phyloP scores from a whole-genome alignment of 2,329 filamentous ascomycete species.

The Sclerotinia sclerotiorum region DNA sequence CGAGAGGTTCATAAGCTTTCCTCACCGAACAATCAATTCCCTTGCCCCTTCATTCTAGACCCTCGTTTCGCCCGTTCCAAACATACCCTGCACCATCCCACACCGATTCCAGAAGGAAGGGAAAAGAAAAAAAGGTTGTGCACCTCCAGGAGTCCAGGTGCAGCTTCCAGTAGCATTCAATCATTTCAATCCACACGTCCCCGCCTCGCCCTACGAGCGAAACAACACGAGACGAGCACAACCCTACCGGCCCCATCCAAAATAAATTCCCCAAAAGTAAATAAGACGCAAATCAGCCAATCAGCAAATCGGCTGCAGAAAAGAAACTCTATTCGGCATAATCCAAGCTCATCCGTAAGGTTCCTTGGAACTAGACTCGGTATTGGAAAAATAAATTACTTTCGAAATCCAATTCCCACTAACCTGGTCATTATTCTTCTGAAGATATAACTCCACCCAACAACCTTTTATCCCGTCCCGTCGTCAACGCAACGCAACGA shows the following conservation, averaged over 20 bases:
- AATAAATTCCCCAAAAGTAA: neutral
- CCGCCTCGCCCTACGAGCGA: conserved; percentile 8
- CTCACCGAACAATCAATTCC: neutral
- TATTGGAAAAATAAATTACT: neutral
- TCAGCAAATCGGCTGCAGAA: neutral
- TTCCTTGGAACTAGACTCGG: neutral
- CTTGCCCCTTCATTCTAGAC: neutral
- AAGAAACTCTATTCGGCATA: conserved; percentile 1
- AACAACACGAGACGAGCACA: conserved; percentile 1
- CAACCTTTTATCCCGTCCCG: neutral
- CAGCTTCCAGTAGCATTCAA: neutral
- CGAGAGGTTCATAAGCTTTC: no score
- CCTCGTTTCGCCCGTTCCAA: neutral
- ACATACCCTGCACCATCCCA: neutral
- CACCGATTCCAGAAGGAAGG: neutral
- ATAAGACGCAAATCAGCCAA: neutral
- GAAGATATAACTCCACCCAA: conserved; percentile 8
- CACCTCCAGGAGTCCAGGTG: neutral
- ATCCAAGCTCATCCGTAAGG: neutral
- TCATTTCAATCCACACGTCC: neutral
- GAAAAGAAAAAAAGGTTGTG: neutral
- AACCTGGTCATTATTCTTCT: neutral
- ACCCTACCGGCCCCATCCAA: conserved; percentile 1
- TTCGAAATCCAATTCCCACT: neutral
- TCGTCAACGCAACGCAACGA: neutral